Conservation (phyloP, 202 grass and related monocot species). For the Zizania palustris region DNA sequence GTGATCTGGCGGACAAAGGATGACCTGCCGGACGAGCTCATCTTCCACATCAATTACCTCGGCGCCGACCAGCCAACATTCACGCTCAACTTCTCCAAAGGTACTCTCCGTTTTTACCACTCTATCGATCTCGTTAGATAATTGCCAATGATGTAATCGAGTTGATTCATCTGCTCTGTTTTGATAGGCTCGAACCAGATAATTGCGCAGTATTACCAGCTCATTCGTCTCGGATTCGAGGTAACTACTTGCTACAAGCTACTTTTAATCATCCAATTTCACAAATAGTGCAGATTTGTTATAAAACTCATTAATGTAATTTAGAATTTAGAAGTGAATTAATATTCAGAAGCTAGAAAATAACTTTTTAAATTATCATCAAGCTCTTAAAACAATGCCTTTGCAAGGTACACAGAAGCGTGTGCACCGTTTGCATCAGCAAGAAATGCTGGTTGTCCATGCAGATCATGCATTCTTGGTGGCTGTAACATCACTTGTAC, state of each 20-base stretch:
- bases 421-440: background rate
- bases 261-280: no score
- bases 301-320: no score
- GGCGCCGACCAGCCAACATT: constrained; percentile 78
- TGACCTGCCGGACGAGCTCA: constrained; percentile 76
- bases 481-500: no score
- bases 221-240: constrained; percentile 78
- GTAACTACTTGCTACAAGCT: constrained; percentile 36
- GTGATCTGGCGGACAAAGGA: constrained; percentile 70
- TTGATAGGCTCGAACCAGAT: constrained; percentile 70
- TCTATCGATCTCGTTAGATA: background rate
- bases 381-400: no score
- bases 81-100: constrained; percentile 90
- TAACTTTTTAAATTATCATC: no score
- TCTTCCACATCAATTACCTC: constrained; percentile 88
- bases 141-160: background rate
- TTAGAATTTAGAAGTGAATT: no score
- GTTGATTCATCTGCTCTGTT: background rate
- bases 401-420: background rate
- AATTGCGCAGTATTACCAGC: constrained; percentile 83
- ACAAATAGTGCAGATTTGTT: no score
- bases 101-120: background rate
- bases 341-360: no score
- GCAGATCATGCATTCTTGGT: background rate
- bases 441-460: background rate